Base-by-base conservation (phyloP, 345 rosid species). In the Excoecaria cochinchinensis region DNA sequence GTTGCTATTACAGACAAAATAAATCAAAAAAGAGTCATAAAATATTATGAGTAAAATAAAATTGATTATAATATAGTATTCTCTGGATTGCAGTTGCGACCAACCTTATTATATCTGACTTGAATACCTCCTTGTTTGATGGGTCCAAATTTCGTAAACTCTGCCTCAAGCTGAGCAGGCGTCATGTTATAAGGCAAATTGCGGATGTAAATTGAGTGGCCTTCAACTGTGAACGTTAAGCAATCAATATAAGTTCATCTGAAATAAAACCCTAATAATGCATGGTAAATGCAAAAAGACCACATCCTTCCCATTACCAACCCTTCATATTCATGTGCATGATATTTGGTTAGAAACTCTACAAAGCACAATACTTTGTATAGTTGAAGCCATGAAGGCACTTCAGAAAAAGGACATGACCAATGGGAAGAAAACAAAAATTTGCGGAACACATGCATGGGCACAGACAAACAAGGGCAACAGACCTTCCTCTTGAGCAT, bases 61-160 rank as follows among this genome's bases (percentile, higher is more conserved):
- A 24, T 40, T 1, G 55, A 62, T 1, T 21, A 5, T 8, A 47
- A 39, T 12, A 72, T 36, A 68, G 1, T 52, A 56, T 5, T 8
- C n/a, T 25, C 11, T 24, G 16, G 53, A 38, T 40, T 17, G 55
- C 59, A 25, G 57, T 36, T 9, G 56, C 62, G 42, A 40, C 70
- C 65, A 64, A 79, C 82, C 82, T 50, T 64, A 39, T 75, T 79
- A 65, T 14, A 75, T 71, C 82, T 79, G 62, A 79, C 76, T 75
- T 79, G 82, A 39, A 79, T n/a, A 36, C 82, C 82, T 62, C 67
- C 79, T 48, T 64, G 60, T 69, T 79, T 79, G 72, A 79, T 75
- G 8, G 82, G 79, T 40, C 82, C 82, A 71, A 75, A 79, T 48
- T 70, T 79, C 69, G 71, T 48, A 53, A 79, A 79, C 74, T 75